Conservation (phyloP, 2,329 filamentous ascomycete species). For the Monosporascus sp. region DNA sequence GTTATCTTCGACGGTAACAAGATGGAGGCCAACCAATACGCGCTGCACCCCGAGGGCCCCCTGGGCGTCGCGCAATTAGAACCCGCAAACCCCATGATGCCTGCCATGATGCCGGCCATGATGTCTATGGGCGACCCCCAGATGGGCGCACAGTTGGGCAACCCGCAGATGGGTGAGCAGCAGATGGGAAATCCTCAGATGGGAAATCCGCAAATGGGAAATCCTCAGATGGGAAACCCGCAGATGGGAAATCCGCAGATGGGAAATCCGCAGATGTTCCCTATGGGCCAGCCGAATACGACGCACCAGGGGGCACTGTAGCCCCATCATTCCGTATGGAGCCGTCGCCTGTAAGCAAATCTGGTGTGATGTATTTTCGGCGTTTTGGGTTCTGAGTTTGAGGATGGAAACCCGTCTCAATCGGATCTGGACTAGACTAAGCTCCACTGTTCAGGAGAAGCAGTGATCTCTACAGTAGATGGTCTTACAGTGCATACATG, state of each 20-base stretch:
- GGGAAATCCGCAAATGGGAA: slow-evolving; percentile 17
- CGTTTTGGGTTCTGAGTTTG: too few relatives aligned
- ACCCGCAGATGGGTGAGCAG: background rate
- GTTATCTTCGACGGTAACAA: slow-evolving; percentile 84
- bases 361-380: too few relatives aligned
- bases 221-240: background rate
- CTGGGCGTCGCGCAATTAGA: slow-evolving; percentile 46
- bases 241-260: slow-evolving; percentile 1
- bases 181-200: slow-evolving; percentile 17
- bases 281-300: slow-evolving; percentile 10
- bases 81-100: slow-evolving; percentile 13
- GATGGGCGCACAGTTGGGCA: background rate
- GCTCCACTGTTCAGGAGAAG: too few relatives aligned
- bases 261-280: slow-evolving; percentile 17
- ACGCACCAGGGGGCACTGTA: slow-evolving; percentile 9
- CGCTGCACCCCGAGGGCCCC: slow-evolving; percentile 65
- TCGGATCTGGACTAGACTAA: too few relatives aligned
- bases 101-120: slow-evolving; percentile 3
- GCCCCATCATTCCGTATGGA: background rate
- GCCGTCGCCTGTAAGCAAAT: too few relatives aligned
- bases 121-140: slow-evolving; percentile 6
- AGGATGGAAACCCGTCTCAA: too few relatives aligned
- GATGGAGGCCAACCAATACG: slow-evolving; percentile 73
- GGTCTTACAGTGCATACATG: too few relatives aligned
- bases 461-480: too few relatives aligned